Base-by-base conservation (phyloP, 2,329 filamentous ascomycete genomes). In the Apiospora arundinis region DNA sequence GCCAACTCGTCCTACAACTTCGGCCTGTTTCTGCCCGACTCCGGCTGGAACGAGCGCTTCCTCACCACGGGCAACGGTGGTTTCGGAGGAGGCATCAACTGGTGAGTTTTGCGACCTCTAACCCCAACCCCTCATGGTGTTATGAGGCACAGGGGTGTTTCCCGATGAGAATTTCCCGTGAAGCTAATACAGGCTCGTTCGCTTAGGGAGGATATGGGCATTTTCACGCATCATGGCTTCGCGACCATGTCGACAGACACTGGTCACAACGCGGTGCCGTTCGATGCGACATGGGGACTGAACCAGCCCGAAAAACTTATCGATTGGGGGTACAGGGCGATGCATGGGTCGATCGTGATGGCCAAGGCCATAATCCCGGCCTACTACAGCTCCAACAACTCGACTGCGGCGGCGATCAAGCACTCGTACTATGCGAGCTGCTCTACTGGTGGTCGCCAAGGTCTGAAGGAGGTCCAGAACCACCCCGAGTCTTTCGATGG, bases 391-490 rank as follows among this genome's bases (percentile, higher is more conserved):
- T 32, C 56, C 32, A 28, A 67, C 42, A 46, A 67, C 12, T 67
- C 65, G n/a, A 46, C n/a, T 14, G 12, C 73, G 1, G 77, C 79
- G 23, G 75, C 78, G 0, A 82, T 84, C 37, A 78, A 82, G 16
- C 86, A 85, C 76, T 86, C 84, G 7, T 90, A 90, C 77, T 90
- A 86, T 75, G 81, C 83, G 9, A 88, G 88, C 48, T 91, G 89
- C 76, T 90, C 87, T 0, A 90, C 88, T 0, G 89, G 89, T 32
- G 89, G 89, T 0, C 82, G 89, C 0, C 88, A 91, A 78, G 89
- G 89, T 9, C 78, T 90, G 16, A 86, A 85, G 69, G 85, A 88
- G 71, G 81, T 87, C 4, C 85, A 90, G 74, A 74, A 82, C 23
- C 85, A 84, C 72, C 87, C 88, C 0, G 83, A 87, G 21, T 87